Conservation (phyloP, 345 rosid species). For the Psidium friedrichsthalianum region DNA sequence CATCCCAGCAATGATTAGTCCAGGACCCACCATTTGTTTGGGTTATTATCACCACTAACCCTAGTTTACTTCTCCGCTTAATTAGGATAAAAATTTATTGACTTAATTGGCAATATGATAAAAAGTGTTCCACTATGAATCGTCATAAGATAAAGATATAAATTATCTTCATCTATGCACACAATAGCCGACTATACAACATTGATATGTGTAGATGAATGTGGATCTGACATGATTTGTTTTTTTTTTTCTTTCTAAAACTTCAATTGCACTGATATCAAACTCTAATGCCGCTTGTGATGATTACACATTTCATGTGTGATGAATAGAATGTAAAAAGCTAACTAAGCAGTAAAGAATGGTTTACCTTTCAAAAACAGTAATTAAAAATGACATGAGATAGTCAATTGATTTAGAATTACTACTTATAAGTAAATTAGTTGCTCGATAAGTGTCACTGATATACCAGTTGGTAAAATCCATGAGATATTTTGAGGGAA, state of each 20-base stretch:
- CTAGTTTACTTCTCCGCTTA: not conserved
- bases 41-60: conserved; percentile 3
- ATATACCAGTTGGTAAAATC: not conserved
- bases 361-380: not conserved
- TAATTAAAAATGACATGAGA: not conserved
- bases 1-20: conserved; percentile 27
- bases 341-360: not conserved
- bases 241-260: not conserved
- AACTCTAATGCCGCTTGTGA: not conserved
- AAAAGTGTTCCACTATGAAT: not conserved
- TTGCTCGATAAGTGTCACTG: not conserved
- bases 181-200: not conserved
- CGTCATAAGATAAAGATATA: not conserved
- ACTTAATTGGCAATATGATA: not conserved
- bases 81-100: not conserved
- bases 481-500: not conserved
- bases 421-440: not conserved
- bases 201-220: no score
- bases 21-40: conserved; percentile 5
- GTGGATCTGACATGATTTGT: not conserved
- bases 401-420: not conserved
- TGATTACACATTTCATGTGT: not conserved
- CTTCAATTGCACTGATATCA: not conserved
- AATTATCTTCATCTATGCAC: not conserved
- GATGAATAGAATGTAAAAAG: not conserved